A percentile compares a stretch with the other conserved stretches of the same genome.
phyloP scores from a whole-genome alignment of 352 stramenopile genomes.

The Pythium biforme region DNA sequence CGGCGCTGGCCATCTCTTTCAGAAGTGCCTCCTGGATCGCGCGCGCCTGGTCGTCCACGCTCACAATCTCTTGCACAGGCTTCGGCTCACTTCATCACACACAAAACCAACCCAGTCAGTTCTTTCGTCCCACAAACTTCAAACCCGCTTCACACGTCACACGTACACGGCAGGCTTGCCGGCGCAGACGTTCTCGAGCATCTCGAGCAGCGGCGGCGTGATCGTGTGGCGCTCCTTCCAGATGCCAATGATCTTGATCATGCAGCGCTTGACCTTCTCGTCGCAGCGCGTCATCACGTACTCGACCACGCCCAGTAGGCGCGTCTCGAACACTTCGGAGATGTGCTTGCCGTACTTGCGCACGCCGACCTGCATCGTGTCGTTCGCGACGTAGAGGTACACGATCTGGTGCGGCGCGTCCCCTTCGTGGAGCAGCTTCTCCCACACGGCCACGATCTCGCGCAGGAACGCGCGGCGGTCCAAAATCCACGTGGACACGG shows the following conservation, averaged over 20 bases:
- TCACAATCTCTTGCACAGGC: slow-evolving; percentile 9
- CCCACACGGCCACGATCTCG: slow-evolving; percentile 69
- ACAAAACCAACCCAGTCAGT: slow-evolving; percentile 4
- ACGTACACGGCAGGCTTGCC: slow-evolving; percentile 64
- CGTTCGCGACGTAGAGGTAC: slow-evolving; percentile 83
- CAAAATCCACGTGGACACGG: slow-evolving; percentile 76
- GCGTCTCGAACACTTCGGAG: slow-evolving; percentile 53
- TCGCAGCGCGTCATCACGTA: slow-evolving; percentile 66
- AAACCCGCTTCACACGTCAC: background rate
- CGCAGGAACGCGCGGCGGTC: slow-evolving; percentile 48
- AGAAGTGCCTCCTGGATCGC: slow-evolving; percentile 31
- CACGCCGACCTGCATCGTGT: slow-evolving; percentile 82
- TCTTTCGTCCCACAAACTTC: no score
- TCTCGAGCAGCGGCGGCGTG: slow-evolving; percentile 43
- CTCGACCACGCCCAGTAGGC: slow-evolving; percentile 56
- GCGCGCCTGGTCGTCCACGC: slow-evolving; percentile 18
- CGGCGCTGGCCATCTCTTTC: slow-evolving; percentile 37
- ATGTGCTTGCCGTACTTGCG: slow-evolving; percentile 79
- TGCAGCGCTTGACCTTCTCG: slow-evolving; percentile 81
- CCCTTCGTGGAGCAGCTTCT: slow-evolving; percentile 41
- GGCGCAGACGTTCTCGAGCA: slow-evolving; percentile 75
- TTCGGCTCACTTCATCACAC: slow-evolving; percentile 3
- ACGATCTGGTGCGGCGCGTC: slow-evolving; percentile 77
- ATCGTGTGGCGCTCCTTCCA: slow-evolving; percentile 82
- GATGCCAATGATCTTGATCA: slow-evolving; percentile 86